Evolutionary conservation across 2,329 filamentous ascomycete species (phyloP), one percentile per base, ranked within the genome.

Genomic region (Madurella fahalii): DNA sequence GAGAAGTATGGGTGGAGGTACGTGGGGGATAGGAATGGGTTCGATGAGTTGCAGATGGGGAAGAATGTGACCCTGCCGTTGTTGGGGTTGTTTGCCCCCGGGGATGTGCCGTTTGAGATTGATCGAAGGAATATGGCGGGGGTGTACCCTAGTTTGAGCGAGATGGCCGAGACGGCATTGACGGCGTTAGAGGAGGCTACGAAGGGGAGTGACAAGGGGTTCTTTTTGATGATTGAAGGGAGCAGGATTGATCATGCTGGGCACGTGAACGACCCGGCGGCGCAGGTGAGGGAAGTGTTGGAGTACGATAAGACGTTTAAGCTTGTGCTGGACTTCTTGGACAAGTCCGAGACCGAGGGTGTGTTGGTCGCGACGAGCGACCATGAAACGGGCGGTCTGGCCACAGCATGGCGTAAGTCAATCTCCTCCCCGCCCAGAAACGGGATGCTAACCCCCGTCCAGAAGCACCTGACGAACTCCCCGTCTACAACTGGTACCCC

Each of bases 201-300:
- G 0, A 78, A 82, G 66, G 78, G 92, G 66, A 90, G 83, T 58
- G 90, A 97, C 41, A 85, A 95, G 71, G 94, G 94, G 4, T 99
- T 97, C 77, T 99, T 99, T 73, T 77, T 99, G 64, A 96, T 99
- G 93, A 95, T 99, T 58, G 94, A 99, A 72, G 94, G 92, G 4
- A 95, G 90, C 64, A 82, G 94, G 41, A 97, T 99, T 64, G 94
- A 99, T 66, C 94, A 99, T 68, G 93, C 94, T 4, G 94, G 91
- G 7, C 89, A 94, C 68, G 82, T 81, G 59, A 94, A 94, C 63
- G 89, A 94, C 64, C 89, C 89, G 0, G 89, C 87, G 9, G 87
- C 89, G 1, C 89, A 94, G 66, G 89, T 93, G 11, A 86, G 89
- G 63, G 94, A 99, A 71, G 93, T 99, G 0, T 77, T 97, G n/a